Base-by-base conservation (phyloP, 768 basidiomycete genomes). In the Russula dissimulans region DNA sequence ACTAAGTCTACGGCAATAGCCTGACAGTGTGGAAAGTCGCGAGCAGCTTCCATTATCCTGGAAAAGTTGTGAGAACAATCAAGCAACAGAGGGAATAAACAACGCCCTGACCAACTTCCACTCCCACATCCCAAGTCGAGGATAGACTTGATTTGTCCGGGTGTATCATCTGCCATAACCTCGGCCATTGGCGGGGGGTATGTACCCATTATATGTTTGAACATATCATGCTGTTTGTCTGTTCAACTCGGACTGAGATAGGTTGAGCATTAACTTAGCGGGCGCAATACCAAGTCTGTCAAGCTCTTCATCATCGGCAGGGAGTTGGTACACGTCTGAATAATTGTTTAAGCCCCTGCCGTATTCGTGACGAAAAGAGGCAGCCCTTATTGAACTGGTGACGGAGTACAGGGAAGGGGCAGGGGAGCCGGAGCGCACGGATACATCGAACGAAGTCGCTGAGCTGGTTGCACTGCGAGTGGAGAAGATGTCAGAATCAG, bases 61-160 rank as follows among this genome's bases (percentile, higher is more conserved):
- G 14, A 65, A 59, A 26, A 41, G 32, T 29, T 46, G 34, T 61
- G 41, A 53, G 57, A 46, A 63, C 41, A 49, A 48, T 38, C 48
- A 17, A 14, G 39, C n/a, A 39, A 46, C 42, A 34, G 38, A 8
- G 51, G 39, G 49, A 18, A 53, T 44, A 18, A 55, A 14, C 17
- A 52, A 42, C 47, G 56, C 34, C 67, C 77, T 60, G 64, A 88
- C 89, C 89, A 91, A 63, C 77, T 81, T 49, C 88, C 89, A 64
- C 83, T 86, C 15, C 89, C 89, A 67, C 89, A 89, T 7, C 89
- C 89, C 26, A 91, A 77, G 71, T 91, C 89, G 15, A 91, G 75
- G 52, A 79, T 76, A 5, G 82, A 74, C 70, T 89, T 90, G 29
- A 71, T 75, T 65, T 84, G 79, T 17, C 81, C 81, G 7, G 79